phyloP scores from a whole-genome alignment of 257 asterid genomes.

The Handroanthus guayacan region DNA sequence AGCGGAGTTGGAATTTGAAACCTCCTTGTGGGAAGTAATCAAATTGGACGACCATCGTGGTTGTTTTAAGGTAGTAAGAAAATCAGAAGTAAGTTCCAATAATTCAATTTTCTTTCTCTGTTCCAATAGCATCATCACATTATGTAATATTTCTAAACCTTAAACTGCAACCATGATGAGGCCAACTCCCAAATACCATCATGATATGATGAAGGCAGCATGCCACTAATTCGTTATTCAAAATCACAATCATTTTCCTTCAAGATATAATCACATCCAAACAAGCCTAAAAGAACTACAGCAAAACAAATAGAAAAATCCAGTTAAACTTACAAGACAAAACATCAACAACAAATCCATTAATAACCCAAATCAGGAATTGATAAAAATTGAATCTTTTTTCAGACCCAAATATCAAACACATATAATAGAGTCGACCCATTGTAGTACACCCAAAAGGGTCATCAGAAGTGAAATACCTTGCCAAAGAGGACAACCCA shows the following conservation, averaged over 20 bases:
- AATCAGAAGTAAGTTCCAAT: too few relatives aligned
- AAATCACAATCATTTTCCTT: background rate
- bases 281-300: background rate
- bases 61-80: too few relatives aligned
- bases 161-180: too few relatives aligned
- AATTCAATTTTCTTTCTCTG: too few relatives aligned
- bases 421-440: slow-evolving; percentile 21
- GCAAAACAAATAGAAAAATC: background rate
- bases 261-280: background rate
- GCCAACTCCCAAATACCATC: too few relatives aligned
- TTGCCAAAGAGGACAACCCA: slow-evolving; percentile 69
- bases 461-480: slow-evolving; percentile 42
- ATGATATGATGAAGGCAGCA: too few relatives aligned
- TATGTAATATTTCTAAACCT: too few relatives aligned
- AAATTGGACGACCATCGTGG: too few relatives aligned
- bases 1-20: too few relatives aligned
- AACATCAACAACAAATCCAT: background rate
- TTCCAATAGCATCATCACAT: too few relatives aligned
- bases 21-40: too few relatives aligned
- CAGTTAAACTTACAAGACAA: background rate
- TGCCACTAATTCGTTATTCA: background rate
- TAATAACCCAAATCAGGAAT: background rate
- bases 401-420: background rate
- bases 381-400: slow-evolving; percentile 20
- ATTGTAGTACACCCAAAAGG: background rate